phyloP scores from a whole-genome alignment of 768 basidiomycete species.

The Tulasnella sp. region DNA sequence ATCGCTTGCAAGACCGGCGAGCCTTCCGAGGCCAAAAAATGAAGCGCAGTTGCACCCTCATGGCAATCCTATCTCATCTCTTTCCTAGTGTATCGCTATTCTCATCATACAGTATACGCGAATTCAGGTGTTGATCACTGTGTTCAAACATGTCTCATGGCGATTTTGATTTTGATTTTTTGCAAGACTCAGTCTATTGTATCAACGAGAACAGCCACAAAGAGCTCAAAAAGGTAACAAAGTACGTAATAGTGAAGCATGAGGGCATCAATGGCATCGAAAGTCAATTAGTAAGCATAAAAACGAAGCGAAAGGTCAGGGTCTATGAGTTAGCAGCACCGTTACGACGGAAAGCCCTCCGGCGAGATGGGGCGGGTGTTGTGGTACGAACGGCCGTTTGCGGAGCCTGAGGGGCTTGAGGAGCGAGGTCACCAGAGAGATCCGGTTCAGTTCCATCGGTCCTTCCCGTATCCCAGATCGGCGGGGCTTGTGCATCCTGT shows the following conservation, averaged over 20 bases:
- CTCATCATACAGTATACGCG: not conserved
- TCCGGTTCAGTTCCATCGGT: not conserved
- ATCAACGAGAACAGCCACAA: not conserved
- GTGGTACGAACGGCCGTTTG: not conserved
- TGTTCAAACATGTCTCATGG: not conserved
- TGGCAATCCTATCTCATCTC: not conserved
- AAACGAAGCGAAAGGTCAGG: not conserved
- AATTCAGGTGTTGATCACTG: not conserved
- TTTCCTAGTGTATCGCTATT: not conserved
- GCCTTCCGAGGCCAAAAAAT: conserved; percentile 81
- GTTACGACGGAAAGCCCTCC: not conserved
- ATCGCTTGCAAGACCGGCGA: conserved; percentile 98
- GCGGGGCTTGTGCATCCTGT: not conserved
- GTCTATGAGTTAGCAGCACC: not conserved
- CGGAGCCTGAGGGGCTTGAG: not conserved
- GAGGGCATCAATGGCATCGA: not conserved
- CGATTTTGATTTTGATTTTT: not conserved
- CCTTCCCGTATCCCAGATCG: not conserved
- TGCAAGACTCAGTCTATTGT: not conserved
- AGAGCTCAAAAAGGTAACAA: not conserved
- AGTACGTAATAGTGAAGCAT: not conserved
- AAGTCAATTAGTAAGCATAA: not conserved
- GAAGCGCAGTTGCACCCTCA: not conserved
- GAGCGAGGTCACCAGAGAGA: not conserved
- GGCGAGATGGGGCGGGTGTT: not conserved